Conservation (phyloP, 2,329 filamentous ascomycete genomes). For the Neurospora crassa region DNA sequence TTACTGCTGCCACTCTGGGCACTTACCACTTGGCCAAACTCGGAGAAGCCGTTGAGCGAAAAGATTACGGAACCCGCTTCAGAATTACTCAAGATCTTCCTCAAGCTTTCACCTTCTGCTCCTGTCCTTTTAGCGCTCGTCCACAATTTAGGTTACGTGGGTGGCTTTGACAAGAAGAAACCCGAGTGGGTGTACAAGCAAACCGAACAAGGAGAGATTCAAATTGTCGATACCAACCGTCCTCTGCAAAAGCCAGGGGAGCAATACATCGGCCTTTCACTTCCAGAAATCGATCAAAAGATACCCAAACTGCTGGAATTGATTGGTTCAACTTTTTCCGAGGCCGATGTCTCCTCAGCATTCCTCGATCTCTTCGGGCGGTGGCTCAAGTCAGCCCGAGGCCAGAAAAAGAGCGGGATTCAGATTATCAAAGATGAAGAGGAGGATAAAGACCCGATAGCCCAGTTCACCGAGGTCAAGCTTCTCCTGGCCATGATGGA, state of each 20-base stretch:
- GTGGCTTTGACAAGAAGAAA: constrained; percentile 26
- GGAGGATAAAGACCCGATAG: constrained; percentile 30
- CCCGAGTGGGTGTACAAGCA: constrained; percentile 43
- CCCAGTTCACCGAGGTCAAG: constrained; percentile 46
- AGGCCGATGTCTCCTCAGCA: constrained; percentile 47
- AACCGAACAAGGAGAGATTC: constrained; percentile 37
- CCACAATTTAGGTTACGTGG: constrained; percentile 45
- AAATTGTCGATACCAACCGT: constrained; percentile 32
- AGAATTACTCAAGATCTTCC: constrained; percentile 44
- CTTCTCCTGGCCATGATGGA: constrained; percentile 58
- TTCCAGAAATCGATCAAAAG: constrained; percentile 36
- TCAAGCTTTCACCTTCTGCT: constrained; percentile 44
- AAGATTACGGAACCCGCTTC: constrained; percentile 34
- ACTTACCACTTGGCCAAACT: constrained; percentile 41
- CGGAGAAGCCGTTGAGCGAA: constrained; percentile 22
- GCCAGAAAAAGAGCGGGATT: constrained; percentile 20
- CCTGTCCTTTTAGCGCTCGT: constrained; percentile 41
- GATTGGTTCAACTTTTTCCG: constrained; percentile 39
- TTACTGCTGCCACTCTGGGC: constrained; percentile 55
- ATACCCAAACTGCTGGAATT: constrained; percentile 38
- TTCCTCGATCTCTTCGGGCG: constrained; percentile 50
- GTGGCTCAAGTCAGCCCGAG: constrained; percentile 38
- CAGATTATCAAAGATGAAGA: constrained; percentile 15
- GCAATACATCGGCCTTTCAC: constrained; percentile 16
- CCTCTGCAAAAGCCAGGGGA: not conserved